phyloP scores from a whole-genome alignment of 176 grass and related monocot species.

The Zoysia pacifica region DNA sequence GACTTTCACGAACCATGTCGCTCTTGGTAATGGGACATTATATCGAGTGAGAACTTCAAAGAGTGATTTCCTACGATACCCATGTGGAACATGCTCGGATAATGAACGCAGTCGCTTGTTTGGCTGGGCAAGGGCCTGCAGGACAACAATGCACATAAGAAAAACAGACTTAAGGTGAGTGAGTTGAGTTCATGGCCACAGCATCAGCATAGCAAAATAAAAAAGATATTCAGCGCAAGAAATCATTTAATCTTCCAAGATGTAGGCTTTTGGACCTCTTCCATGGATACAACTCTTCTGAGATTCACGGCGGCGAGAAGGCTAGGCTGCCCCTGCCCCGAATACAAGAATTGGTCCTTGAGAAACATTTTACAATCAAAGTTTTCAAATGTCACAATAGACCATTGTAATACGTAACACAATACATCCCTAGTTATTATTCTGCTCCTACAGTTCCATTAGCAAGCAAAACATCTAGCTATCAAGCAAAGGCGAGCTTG shows the following conservation, averaged over 20 bases:
- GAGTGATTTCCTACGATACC: conserved; percentile 94
- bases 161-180: background rate
- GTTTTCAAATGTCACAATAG: conserved; percentile 12
- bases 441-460: background rate
- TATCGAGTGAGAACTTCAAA: conserved; percentile 91
- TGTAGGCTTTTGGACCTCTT: background rate
- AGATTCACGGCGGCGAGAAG: conserved; percentile 1
- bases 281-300: conserved; percentile 17
- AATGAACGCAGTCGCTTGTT: conserved; percentile 72
- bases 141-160: conserved; percentile 2
- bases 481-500: conserved; percentile 25
- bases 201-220: background rate
- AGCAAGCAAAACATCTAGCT: background rate
- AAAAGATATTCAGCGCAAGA: conserved; percentile 3
- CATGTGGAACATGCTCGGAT: conserved; percentile 92
- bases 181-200: background rate
- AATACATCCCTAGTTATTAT: background rate
- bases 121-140: conserved; percentile 84
- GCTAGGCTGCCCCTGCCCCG: background rate
- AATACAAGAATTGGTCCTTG: conserved; percentile 13
- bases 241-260: background rate
- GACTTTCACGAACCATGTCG: conserved; percentile 99
- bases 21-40: conserved; percentile 88
- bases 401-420: background rate
- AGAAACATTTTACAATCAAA: background rate